Evolutionary conservation across 2,329 filamentous ascomycete species (phyloP), one percentile per base, ranked within the genome.

Genomic region (Pseudomassariella vexata): DNA sequence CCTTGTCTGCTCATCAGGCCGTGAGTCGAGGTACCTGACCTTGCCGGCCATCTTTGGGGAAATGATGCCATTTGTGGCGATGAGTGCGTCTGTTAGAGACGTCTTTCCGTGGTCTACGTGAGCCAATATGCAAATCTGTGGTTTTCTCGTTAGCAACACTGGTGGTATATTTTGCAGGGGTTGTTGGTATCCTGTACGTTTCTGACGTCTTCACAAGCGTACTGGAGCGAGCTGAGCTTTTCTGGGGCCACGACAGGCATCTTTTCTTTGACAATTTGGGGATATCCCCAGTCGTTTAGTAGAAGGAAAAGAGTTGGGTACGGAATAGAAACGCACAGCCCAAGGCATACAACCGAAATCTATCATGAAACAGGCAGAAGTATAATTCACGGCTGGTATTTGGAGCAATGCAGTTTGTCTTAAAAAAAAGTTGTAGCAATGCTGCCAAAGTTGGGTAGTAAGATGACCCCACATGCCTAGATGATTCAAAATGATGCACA

Each of bases 41-140:
- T 96, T 96, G 58, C 92, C 92, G 35, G 92, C 92, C 52, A 96
- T 73, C 57, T 96, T 96, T 35, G 90, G 86, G 19, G 92, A 96
- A 53, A 98, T 98, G 65, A 98, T 96, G 65, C 92, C 92, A 74
- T 98, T 98, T 44, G 92, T 96, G 60, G 92, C 90, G 52, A 98
- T 85, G 32, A 98, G 77, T 39, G 88, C 88, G 60, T 98, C 92
- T 36, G 89, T 94, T 47, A 98, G 77, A 20, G 92, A 96, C 3
- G 92, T 98, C 63, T 98, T 98, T 52, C 92, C 92, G 72, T 98
- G 92, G 59, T 98, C 92, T 50, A 96, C 90, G 57, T 96, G 90
- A 28, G 90, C 90, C 45, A 96, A 66, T 49, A 96, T 95, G 59
- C 90, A 95, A 45, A 95, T 95, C 85, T 88, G 49, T 46, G 15